Evolutionary conservation across 208 protist species (phyloP).

Genomic region (Leishmania amazonensis): DNA sequence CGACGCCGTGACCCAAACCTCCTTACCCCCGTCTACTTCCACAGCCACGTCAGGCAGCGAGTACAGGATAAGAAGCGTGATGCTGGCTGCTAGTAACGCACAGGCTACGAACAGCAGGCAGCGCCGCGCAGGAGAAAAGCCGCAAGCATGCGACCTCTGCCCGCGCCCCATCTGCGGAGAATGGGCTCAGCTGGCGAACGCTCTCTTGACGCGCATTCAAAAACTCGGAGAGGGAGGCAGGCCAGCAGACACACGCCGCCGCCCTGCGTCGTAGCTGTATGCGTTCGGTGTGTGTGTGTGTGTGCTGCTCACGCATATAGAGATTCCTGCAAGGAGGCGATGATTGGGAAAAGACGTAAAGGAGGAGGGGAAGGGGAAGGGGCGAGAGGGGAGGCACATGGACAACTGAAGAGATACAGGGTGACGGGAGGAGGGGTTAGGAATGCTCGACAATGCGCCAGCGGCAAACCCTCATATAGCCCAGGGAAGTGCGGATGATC

Average conservation of each 20-base stretch:
- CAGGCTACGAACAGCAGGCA: neutral
- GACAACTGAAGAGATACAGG: neutral
- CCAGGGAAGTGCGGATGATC: neutral
- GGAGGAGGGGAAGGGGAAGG: neutral
- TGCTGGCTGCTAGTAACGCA: neutral
- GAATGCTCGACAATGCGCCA: neutral
- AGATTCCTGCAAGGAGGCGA: neutral
- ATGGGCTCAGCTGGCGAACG: neutral
- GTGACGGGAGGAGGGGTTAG: neutral
- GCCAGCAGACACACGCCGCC: neutral
- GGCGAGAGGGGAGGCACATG: neutral
- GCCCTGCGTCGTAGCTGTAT: too few species aligned
- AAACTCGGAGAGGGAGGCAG: neutral
- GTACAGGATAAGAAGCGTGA: neutral
- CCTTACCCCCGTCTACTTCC: neutral
- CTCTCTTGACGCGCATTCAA: neutral
- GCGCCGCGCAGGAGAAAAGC: neutral
- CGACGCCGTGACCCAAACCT: constrained; percentile 9
- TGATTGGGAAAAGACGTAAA: neutral
- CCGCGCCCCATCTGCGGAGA: neutral
- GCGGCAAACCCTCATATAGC: neutral
- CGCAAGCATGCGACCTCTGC: neutral
- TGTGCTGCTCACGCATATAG: neutral
- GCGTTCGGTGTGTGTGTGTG: neutral
- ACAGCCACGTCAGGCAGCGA: neutral